Conservation (phyloP, 257 asterid genomes). For the Solanum piurae region DNA sequence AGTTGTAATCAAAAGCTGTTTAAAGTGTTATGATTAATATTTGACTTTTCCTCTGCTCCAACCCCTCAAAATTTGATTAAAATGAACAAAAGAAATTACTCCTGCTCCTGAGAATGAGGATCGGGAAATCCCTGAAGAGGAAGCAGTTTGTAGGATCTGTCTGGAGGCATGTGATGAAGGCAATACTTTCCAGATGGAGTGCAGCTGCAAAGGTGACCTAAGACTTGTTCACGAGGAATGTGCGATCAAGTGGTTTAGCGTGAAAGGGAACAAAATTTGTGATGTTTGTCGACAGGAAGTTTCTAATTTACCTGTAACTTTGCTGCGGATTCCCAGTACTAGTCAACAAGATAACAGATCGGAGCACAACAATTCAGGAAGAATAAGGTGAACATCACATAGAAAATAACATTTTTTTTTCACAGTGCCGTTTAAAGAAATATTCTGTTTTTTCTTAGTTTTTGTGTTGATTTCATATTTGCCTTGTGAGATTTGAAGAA, state of each 20-base stretch:
- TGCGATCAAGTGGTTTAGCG: slow-evolving; percentile 85
- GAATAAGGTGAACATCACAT: slow-evolving; percentile 24
- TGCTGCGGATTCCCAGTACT: slow-evolving; percentile 49
- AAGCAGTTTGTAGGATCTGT: slow-evolving; percentile 92
- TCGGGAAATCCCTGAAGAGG: slow-evolving; percentile 96
- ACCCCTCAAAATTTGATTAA: neutral
- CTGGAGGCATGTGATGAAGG: slow-evolving; percentile 70
- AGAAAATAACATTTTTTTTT: neutral
- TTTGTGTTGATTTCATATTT: neutral
- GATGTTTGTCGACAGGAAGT: slow-evolving; percentile 87
- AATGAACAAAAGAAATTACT: slow-evolving; percentile 42
- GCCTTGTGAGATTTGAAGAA: neutral
- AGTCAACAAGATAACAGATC: slow-evolving; percentile 24
- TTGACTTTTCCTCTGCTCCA: neutral
- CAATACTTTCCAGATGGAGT: slow-evolving; percentile 71
- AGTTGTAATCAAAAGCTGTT: neutral
- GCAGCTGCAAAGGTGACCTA: slow-evolving; percentile 93
- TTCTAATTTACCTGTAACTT: slow-evolving; percentile 66
- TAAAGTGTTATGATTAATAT: neutral
- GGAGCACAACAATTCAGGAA: slow-evolving; percentile 23
- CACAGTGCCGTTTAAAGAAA: neutral
- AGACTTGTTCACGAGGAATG: slow-evolving; percentile 68
- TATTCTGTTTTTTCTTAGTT: neutral
- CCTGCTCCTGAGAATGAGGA: slow-evolving; percentile 56
- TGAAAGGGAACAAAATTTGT: slow-evolving; percentile 48